Conservation (phyloP, 139 green algal species). For the Coccomyxa sp. region DNA sequence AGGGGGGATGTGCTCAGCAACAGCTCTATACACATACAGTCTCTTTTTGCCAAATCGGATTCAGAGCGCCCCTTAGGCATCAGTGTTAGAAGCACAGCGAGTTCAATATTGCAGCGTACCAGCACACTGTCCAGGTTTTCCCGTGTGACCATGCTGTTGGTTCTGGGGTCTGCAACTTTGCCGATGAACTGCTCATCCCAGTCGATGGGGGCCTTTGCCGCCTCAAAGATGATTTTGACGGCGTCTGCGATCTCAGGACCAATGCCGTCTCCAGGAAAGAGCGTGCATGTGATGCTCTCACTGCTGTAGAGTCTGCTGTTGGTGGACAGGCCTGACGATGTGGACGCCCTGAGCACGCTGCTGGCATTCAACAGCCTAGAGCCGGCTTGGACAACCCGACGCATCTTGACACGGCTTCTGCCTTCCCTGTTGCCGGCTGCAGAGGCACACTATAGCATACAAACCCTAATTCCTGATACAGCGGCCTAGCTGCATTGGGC, state of each 20-base stretch:
- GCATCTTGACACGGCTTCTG: too few relatives aligned
- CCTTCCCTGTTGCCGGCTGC: too few relatives aligned
- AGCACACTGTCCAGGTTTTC: constrained; percentile 94
- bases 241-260: constrained; percentile 89
- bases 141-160: constrained; percentile 87
- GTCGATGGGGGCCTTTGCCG: constrained; percentile 66
- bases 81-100: too few relatives aligned
- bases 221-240: constrained; percentile 76
- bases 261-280: constrained; percentile 74
- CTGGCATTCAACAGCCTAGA: background rate
- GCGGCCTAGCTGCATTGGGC: too few relatives aligned
- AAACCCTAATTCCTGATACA: too few relatives aligned
- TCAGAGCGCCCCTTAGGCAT: too few relatives aligned
- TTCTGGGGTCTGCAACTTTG: constrained; percentile 80
- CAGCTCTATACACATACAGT: background rate
- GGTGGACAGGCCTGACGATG: background rate
- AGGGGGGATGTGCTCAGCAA: too few relatives aligned
- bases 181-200: constrained; percentile 92
- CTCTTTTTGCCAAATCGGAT: background rate
- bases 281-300: constrained; percentile 15
- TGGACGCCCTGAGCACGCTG: background rate
- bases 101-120: constrained; percentile 37
- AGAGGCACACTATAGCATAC: too few relatives aligned
- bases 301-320: background rate
- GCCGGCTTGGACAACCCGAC: constrained; percentile 3